phyloP scores from a whole-genome alignment of 73 alveolate species.

The Tetrahymena borealis region DNA sequence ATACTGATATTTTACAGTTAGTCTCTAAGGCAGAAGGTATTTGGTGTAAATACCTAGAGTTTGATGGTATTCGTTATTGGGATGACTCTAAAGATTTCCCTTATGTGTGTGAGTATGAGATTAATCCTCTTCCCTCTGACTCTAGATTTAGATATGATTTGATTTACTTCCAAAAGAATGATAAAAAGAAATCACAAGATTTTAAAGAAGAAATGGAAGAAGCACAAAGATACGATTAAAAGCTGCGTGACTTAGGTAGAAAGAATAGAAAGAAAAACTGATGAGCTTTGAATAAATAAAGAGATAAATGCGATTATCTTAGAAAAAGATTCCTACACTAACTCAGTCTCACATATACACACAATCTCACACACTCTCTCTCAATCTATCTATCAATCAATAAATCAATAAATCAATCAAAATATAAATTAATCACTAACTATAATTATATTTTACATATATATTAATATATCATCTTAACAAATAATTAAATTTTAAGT shows the following conservation, averaged over 20 bases:
- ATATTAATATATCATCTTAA: too few relatives aligned
- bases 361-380: not conserved
- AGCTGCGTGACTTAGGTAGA: constrained; percentile 2
- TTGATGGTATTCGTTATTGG: constrained; percentile 29
- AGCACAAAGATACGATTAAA: constrained; percentile 31
- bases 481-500: too few relatives aligned
- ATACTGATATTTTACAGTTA: constrained; percentile 12
- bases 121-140: constrained; percentile 42
- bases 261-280: not conserved
- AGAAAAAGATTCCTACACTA: too few relatives aligned
- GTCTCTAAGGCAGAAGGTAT: constrained; percentile 7
- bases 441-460: too few relatives aligned
- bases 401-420: not conserved
- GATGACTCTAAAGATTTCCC: constrained; percentile 16
- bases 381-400: not conserved
- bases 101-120: constrained; percentile 25
- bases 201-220: constrained; percentile 32
- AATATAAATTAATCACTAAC: not conserved
- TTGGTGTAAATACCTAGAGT: constrained; percentile 16
- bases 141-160: constrained; percentile 26
- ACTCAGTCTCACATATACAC: not conserved
- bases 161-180: constrained; percentile 29
- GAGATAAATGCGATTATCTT: too few relatives aligned
- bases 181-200: not conserved
- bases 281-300: too few relatives aligned